phyloP scores from a whole-genome alignment of 208 protist species.

The Histomonas meleagridis region DNA sequence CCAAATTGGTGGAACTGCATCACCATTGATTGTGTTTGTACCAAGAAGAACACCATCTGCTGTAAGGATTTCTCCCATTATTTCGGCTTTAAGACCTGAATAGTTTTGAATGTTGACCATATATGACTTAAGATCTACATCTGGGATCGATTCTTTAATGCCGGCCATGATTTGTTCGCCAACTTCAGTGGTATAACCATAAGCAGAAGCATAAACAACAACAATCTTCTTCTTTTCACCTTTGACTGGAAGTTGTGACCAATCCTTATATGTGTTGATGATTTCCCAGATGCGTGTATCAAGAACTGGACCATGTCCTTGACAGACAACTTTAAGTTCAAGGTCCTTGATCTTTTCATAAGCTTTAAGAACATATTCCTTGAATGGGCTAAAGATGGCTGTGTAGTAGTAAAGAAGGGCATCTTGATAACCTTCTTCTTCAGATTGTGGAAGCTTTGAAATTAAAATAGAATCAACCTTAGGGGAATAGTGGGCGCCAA shows the following conservation, averaged over 20 bases:
- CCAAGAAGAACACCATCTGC: neutral
- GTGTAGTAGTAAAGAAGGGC: slow-evolving; percentile 32
- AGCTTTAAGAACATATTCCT: neutral
- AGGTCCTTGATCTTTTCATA: neutral
- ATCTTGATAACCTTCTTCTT: slow-evolving; percentile 5
- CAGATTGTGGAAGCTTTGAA: neutral
- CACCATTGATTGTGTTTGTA: slow-evolving; percentile 30
- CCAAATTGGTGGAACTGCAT: slow-evolving; percentile 22
- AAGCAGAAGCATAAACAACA: neutral
- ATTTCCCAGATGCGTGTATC: neutral
- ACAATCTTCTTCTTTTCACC: neutral
- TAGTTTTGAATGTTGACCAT: neutral
- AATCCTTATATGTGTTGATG: neutral
- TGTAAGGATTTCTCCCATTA: neutral
- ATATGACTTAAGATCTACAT: neutral
- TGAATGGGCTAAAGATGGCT: slow-evolving; percentile 21
- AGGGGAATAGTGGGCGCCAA: neutral
- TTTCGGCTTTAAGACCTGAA: neutral
- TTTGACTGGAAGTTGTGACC: neutral
- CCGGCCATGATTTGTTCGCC: neutral
- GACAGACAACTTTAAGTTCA: neutral
- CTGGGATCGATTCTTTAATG: neutral
- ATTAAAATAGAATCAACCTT: too few species aligned
- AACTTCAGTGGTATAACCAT: neutral
- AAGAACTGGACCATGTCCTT: neutral